phyloP scores from a whole-genome alignment of 129 eudicot genomes.

The Logfia minima region DNA sequence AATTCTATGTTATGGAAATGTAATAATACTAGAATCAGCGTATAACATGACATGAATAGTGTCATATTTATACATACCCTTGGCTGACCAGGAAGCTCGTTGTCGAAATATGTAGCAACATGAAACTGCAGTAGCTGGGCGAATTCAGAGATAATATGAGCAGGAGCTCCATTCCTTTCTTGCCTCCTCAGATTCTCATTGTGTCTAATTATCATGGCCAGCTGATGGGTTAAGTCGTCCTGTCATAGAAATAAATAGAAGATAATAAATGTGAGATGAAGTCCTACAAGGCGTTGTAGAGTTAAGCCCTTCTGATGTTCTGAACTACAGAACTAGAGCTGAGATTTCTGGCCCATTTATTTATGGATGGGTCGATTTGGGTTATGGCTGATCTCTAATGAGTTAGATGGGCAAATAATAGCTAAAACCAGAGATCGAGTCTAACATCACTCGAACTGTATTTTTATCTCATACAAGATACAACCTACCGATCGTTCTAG shows the following conservation, averaged over 20 bases:
- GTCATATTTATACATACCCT: constrained; percentile 50
- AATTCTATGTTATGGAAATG: neutral
- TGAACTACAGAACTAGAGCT: neutral
- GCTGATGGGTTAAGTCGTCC: constrained; percentile 97
- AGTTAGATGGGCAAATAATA: neutral
- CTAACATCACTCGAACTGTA: neutral
- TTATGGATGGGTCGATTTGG: neutral
- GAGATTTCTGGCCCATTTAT: neutral
- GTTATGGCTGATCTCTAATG: neutral
- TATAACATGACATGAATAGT: neutral
- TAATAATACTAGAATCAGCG: neutral
- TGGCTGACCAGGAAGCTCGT: constrained; percentile 98
- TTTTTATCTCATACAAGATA: neutral
- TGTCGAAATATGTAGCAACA: constrained; percentile 93
- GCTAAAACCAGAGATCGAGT: neutral
- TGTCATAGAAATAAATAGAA: constrained; percentile 34
- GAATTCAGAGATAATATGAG: constrained; percentile 94
- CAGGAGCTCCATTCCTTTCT: constrained; percentile 98
- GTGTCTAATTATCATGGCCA: constrained; percentile 96
- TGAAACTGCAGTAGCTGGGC: constrained; percentile 96
- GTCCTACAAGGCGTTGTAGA: neutral
- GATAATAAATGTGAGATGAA: neutral
- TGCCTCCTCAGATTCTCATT: constrained; percentile 86
- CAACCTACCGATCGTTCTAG: neutral
- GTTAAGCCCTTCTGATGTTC: neutral